Evolutionary conservation across 2,329 filamentous ascomycete genomes (phyloP).

Genomic region (Diatrype stigma): DNA sequence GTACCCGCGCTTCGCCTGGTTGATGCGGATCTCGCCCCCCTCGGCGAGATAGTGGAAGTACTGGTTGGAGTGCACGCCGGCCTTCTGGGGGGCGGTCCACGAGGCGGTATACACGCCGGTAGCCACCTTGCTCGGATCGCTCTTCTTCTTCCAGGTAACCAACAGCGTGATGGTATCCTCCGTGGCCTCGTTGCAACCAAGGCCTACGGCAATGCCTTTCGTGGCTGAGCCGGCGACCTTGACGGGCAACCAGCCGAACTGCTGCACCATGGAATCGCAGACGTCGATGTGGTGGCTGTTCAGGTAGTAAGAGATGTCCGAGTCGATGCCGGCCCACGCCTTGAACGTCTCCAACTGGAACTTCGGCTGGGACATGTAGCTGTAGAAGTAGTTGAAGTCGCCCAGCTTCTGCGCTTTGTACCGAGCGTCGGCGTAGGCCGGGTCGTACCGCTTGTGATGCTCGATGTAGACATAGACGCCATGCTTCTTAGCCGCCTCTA

Average conservation of each 20-base stretch:
- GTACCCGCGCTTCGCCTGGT: conserved; percentile 92
- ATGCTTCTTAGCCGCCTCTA: conserved; percentile 66
- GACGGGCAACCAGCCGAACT: conserved; percentile 67
- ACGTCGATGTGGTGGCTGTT: conserved; percentile 94
- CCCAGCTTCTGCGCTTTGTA: conserved; percentile 72
- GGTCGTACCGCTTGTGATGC: conserved; percentile 96
- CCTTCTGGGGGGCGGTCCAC: conserved; percentile 90
- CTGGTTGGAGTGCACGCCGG: conserved; percentile 94
- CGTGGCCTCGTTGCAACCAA: conserved; percentile 76
- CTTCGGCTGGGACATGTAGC: conserved; percentile 93
- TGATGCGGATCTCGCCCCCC: conserved; percentile 79
- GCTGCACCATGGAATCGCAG: conserved; percentile 83
- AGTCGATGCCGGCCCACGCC: conserved; percentile 87
- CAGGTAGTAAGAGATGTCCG: conserved; percentile 92
- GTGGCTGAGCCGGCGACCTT: conserved; percentile 75
- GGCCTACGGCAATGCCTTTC: conserved; percentile 69
- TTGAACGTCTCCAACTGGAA: conserved; percentile 91
- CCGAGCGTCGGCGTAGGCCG: conserved; percentile 83
- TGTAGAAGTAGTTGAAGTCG: conserved; percentile 98
- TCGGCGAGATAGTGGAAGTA: conserved; percentile 93
- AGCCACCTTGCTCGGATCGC: conserved; percentile 64
- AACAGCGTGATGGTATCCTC: conserved; percentile 92
- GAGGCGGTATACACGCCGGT: conserved; percentile 90
- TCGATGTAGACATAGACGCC: conserved; percentile 89
- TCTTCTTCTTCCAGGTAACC: conserved; percentile 79